These are phyloP conservation scores for Colletotrichum trifolii DNA, from an alignment of 2,329 filamentous ascomycete genomes.

Conservation along the genomic window DNA sequence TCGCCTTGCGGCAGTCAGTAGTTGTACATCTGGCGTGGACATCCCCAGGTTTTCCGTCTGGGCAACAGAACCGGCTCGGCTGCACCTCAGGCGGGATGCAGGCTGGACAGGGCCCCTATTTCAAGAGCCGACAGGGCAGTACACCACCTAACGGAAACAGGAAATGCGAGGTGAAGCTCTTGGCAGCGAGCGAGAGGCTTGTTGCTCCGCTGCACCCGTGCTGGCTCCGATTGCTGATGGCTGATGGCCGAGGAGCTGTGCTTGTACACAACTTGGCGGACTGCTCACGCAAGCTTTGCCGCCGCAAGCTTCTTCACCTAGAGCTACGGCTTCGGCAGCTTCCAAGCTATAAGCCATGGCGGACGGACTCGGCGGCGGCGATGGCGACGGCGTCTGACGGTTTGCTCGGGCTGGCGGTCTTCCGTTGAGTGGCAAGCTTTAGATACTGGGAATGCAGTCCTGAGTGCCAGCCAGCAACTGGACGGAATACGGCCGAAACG, in stretches of 20 bases:
- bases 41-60: constrained; percentile 20
- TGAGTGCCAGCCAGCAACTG: background rate
- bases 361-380: background rate
- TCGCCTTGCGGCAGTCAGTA: background rate
- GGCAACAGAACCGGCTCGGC: background rate
- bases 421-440: background rate
- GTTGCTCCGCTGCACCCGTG: constrained; percentile 11
- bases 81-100: constrained; percentile 9
- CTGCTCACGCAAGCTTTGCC: no score
- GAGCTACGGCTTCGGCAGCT: no score
- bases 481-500: constrained; percentile 9
- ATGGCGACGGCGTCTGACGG: background rate
- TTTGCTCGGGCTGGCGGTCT: background rate
- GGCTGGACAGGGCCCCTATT: background rate
- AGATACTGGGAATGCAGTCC: background rate
- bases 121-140: background rate
- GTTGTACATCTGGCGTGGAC: background rate
- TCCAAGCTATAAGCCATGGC: no score
- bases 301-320: no score
- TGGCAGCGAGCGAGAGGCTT: constrained; percentile 2
- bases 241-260: background rate
- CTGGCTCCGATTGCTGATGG: background rate
- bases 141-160: background rate
- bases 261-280: no score
- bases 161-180: background rate